These are phyloP conservation scores for Begonia peltatifolia DNA, from an alignment of 306 rosid genomes.

Conservation along the genomic window DNA sequence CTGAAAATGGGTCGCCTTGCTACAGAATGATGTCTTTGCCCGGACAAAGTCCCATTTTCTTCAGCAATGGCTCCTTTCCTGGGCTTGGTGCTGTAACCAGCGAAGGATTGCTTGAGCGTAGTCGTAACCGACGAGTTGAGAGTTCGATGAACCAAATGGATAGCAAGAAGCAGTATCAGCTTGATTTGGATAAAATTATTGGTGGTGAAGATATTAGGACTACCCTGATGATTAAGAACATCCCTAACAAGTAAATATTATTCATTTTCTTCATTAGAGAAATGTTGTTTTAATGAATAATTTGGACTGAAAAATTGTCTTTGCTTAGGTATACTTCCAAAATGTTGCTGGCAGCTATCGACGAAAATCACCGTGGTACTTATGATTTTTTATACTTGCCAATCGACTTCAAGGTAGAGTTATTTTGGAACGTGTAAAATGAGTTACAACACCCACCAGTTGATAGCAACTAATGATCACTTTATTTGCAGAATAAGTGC, in stretches of 20 bases:
- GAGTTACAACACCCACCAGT: constrained; percentile 8
- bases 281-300: neutral
- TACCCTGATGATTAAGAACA: constrained; percentile 89
- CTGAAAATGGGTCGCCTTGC: constrained; percentile 55
- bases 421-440: constrained; percentile 8
- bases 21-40: constrained; percentile 69
- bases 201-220: constrained; percentile 81
- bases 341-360: constrained; percentile 87
- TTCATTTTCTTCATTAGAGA: constrained; percentile 2
- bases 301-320: neutral
- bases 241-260: constrained; percentile 75
- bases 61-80: constrained; percentile 52
- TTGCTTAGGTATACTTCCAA: constrained; percentile 68
- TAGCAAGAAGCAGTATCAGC: constrained; percentile 78
- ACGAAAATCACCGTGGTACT: constrained; percentile 73
- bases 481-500: constrained; percentile 71
- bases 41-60: constrained; percentile 48
- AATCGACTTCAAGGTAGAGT: constrained; percentile 73
- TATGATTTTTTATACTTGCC: constrained; percentile 86
- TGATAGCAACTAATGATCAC: constrained; percentile 1
- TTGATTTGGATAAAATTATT: constrained; percentile 73
- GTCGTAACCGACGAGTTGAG: constrained; percentile 58
- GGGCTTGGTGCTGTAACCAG: constrained; percentile 23
- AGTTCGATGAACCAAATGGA: constrained; percentile 49
- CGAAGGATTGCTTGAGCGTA: constrained; percentile 51